Percentiles rank a stretch among this genome's conserved stretches.
phyloP scores from a whole-genome alignment of 345 rosid genomes.

The Dipteronia sinensis region DNA sequence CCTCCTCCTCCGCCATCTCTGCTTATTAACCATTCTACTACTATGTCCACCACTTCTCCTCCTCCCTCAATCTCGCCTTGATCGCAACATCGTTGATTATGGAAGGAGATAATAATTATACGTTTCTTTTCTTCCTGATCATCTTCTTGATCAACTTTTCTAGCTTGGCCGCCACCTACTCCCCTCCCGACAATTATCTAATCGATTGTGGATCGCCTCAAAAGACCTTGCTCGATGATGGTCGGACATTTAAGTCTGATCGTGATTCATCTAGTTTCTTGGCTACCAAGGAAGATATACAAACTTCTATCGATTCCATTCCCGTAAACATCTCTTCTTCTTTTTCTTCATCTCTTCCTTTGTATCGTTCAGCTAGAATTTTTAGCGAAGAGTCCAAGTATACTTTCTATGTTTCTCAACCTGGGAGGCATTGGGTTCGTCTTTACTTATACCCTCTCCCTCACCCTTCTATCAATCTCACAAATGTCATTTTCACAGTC shows the following conservation, averaged over 20 bases:
- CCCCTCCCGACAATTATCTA: conserved; percentile 66
- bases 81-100: conserved; percentile 8
- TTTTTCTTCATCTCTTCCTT: conserved; percentile 30
- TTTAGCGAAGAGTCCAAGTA: conserved; percentile 49
- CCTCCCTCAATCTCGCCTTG: neutral
- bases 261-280: conserved; percentile 44
- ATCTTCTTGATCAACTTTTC: conserved; percentile 21
- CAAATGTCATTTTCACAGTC: conserved; percentile 55
- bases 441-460: conserved; percentile 75
- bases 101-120: conserved; percentile 32
- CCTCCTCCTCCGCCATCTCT: neutral
- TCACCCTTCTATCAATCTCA: conserved; percentile 55
- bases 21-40: conserved; percentile 12
- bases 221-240: conserved; percentile 65
- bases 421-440: conserved; percentile 78
- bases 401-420: conserved; percentile 46
- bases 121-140: conserved; percentile 25
- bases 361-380: conserved; percentile 52
- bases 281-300: conserved; percentile 52
- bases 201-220: conserved; percentile 73
- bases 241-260: conserved; percentile 74
- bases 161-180: conserved; percentile 10
- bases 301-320: conserved; percentile 48
- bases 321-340: conserved; percentile 17
- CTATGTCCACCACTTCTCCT: neutral